Conservation (phyloP, 2,329 filamentous ascomycete genomes). For the Fusarium robinianum region DNA sequence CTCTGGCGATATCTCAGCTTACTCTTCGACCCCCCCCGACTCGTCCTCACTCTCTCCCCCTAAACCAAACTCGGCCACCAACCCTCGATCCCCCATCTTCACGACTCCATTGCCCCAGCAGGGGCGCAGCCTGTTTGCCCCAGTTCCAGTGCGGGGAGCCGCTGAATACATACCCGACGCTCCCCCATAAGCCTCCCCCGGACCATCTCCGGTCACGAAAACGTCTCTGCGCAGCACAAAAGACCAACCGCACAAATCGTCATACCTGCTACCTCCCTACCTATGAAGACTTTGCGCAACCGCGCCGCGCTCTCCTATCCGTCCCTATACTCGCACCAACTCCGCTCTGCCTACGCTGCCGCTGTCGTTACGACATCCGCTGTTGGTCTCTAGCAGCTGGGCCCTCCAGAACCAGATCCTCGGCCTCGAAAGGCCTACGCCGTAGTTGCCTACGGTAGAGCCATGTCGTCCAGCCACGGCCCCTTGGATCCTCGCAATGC, state of each 20-base stretch:
- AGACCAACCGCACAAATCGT: conserved; percentile 2
- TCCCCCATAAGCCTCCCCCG: conserved; percentile 30
- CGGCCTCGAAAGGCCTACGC: conserved; percentile 26
- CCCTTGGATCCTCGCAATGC: conserved; percentile 40
- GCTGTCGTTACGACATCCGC: conserved; percentile 5
- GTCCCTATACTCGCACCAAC: conserved; percentile 3
- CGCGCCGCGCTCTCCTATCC: conserved; percentile 7
- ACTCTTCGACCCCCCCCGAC: conserved; percentile 4
- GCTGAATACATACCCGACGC: conserved; percentile 32
- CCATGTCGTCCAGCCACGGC: conserved; percentile 40
- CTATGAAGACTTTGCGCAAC: conserved; percentile 22
- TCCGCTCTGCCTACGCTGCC: conserved; percentile 5
- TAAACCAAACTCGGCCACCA: background rate
- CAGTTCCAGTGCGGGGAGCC: conserved; percentile 36
- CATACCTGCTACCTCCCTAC: conserved; percentile 14
- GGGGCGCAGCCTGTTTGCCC: conserved; percentile 29
- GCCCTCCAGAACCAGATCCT: conserved; percentile 12
- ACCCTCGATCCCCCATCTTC: background rate
- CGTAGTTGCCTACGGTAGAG: conserved; percentile 25
- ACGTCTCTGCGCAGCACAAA: conserved; percentile 24
- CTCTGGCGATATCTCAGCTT: conserved; percentile 7
- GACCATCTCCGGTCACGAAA: conserved; percentile 27
- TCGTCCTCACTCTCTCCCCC: conserved; percentile 18
- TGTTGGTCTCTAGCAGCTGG: conserved; percentile 9
- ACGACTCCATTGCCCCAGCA: conserved; percentile 20